Evolutionary conservation across 2,329 filamentous ascomycete species (phyloP).

Genomic region (Endocalyx cinctus): DNA sequence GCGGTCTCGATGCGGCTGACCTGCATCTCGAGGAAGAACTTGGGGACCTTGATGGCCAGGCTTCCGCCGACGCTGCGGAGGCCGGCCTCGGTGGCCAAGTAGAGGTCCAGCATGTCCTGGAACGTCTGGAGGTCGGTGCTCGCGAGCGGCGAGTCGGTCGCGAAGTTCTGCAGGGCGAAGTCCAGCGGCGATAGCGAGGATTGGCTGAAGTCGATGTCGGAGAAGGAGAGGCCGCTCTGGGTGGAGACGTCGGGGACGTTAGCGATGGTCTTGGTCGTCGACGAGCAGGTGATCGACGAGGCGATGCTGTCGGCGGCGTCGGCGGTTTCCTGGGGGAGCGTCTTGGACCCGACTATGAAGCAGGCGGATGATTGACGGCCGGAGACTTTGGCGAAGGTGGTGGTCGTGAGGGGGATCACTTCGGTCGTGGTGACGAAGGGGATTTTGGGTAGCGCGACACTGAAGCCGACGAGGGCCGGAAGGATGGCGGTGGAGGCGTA

Average conservation of each 20-base stretch:
- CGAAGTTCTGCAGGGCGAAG: slow-evolving; percentile 51
- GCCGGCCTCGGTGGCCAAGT: slow-evolving; percentile 56
- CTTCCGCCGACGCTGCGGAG: slow-evolving; percentile 48
- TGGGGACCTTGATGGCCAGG: slow-evolving; percentile 56
- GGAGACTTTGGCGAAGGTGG: background rate
- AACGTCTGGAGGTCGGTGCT: slow-evolving; percentile 45
- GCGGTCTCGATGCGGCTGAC: slow-evolving; percentile 55
- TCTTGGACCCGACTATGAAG: slow-evolving; percentile 48
- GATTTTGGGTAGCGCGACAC: slow-evolving; percentile 14
- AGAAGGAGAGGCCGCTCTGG: slow-evolving; percentile 46
- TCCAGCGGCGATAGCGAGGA: slow-evolving; percentile 43
- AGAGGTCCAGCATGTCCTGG: slow-evolving; percentile 50
- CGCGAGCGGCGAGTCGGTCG: slow-evolving; percentile 45
- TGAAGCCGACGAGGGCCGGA: slow-evolving; percentile 11
- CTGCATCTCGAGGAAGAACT: slow-evolving; percentile 59
- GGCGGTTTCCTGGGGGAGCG: slow-evolving; percentile 47
- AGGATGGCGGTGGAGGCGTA: slow-evolving; percentile 10
- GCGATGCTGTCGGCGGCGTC: slow-evolving; percentile 38
- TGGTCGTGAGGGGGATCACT: slow-evolving; percentile 9
- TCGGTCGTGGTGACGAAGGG: slow-evolving; percentile 13
- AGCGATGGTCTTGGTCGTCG: slow-evolving; percentile 41
- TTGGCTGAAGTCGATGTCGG: slow-evolving; percentile 50
- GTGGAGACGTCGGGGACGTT: slow-evolving; percentile 55
- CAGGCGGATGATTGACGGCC: slow-evolving; percentile 31
- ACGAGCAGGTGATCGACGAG: slow-evolving; percentile 44